Base-by-base conservation (phyloP, 805 yeast genomes). In the Teunomyces lycoperdinae region DNA sequence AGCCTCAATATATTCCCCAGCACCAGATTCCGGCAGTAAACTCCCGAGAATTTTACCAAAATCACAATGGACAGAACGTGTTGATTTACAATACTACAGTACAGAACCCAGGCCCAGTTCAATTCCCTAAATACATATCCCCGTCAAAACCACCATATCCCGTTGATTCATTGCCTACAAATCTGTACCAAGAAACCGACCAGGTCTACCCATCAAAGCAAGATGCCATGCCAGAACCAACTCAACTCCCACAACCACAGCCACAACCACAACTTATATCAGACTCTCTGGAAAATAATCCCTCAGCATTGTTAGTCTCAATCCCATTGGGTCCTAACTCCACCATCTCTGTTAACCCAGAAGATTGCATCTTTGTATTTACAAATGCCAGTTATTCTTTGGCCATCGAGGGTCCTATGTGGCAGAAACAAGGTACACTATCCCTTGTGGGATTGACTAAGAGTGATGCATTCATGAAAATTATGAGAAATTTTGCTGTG, bases 351-450 rank as follows among this genome's bases (percentile, higher is more conserved):
- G 58, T 73, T 31, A 58, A 64, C 31, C 66, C 70, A 2, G 51
- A 62, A 33, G 76, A 73, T 52, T 52, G 63, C 4, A 61, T 73
- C 31, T 57, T 60, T n/a, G 47, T 64, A 0, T 70, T 71, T 41
- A 50, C 66, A 16, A 60, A 63, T 46, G 73, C 77, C 5, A 67
- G 71, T 42, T 58, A 42, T 46, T 63, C 76, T 0, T 50, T 71
- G 16, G 54, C 60, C 41, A 59, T 70, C 4, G 76, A 72, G 45
- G 76, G 77, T 8, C 58, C 63, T 2, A 50, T 51, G 20, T 64
- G 74, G 67, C 76, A 71, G 50, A 66, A 63, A 42, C 75, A 71
- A 41, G 78, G 78, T 2, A 59, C 63, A 6, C 44, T 72, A 16
- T 67, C 76, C 1, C 72, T 68, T 42, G 61, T 69, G 24, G 77